Conservation (phyloP, 257 asterid genomes). For the Solanum peruvianum region DNA sequence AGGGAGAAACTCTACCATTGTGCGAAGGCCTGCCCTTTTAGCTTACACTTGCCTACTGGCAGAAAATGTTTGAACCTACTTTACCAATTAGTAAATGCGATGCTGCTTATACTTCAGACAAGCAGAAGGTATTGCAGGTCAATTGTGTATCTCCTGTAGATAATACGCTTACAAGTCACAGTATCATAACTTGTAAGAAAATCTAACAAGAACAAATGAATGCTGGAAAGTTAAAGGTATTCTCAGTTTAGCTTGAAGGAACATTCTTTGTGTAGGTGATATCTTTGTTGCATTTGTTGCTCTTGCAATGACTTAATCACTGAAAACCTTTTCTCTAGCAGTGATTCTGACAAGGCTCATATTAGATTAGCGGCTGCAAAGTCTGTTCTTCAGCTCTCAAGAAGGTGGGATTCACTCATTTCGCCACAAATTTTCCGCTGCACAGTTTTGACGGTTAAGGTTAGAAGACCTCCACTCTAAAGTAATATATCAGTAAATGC, state of each 20-base stretch:
- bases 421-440: slow-evolving; percentile 57
- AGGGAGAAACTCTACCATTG: not conserved
- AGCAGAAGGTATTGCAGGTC: not conserved
- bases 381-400: slow-evolving; percentile 71
- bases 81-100: not conserved
- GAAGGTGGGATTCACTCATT: slow-evolving; percentile 89
- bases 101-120: not conserved
- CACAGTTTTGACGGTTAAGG: slow-evolving; percentile 64
- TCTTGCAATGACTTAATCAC: not conserved
- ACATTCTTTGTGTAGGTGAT: not conserved
- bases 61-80: not conserved
- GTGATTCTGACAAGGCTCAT: slow-evolving; percentile 43
- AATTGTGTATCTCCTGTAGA: not conserved
- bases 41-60: not conserved
- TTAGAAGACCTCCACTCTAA: slow-evolving; percentile 13
- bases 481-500: not conserved
- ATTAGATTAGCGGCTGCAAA: slow-evolving; percentile 83
- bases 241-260: not conserved
- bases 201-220: not conserved
- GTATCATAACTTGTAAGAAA: not conserved
- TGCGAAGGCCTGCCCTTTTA: not conserved
- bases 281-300: not conserved
- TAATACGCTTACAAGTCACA: not conserved
- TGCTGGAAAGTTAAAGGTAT: not conserved
- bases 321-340: slow-evolving; percentile 11